A percentile compares a stretch with the other conserved stretches of the same genome.
Evolutionary conservation across 1,139 yeast genomes (phyloP).

Genomic region (Yamadazyma buinensis): DNA sequence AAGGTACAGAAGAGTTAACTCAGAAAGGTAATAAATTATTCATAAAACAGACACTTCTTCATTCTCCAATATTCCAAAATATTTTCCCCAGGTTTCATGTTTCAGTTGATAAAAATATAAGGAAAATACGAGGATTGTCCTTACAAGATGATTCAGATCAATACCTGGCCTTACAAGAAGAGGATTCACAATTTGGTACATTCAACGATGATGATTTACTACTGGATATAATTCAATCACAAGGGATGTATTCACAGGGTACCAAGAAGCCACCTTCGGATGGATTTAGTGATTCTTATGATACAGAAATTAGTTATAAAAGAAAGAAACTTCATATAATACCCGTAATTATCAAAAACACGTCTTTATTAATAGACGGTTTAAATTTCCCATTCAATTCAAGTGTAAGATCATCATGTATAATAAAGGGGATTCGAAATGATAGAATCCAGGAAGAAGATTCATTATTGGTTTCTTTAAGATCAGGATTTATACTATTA

Average conservation of each 20-base stretch:
- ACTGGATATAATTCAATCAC: slow-evolving; percentile 10
- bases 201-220: slow-evolving; percentile 31
- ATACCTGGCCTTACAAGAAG: slow-evolving; percentile 30
- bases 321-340: slow-evolving; percentile 7
- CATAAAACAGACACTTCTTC: slow-evolving; percentile 33
- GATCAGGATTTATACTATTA: slow-evolving; percentile 40
- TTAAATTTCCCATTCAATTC: slow-evolving; percentile 31
- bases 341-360: slow-evolving; percentile 29
- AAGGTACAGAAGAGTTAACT: neutral
- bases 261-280: neutral
- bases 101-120: slow-evolving; percentile 27
- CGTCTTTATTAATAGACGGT: slow-evolving; percentile 34
- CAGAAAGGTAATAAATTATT: slow-evolving; percentile 6
- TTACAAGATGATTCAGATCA: slow-evolving; percentile 41
- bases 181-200: slow-evolving; percentile 39
- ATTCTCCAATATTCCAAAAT: slow-evolving; percentile 33
- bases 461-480: slow-evolving; percentile 36
- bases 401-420: slow-evolving; percentile 33
- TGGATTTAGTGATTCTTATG: neutral
- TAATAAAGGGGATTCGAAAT: slow-evolving; percentile 24
- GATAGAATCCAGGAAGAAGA: slow-evolving; percentile 31
- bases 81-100: slow-evolving; percentile 34
- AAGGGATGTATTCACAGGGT: neutral
- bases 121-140: slow-evolving; percentile 30
- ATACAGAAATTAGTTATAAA: neutral